Percentiles rank a stretch among this genome's conserved stretches.
Evolutionary conservation across 176 grass and related monocot species (phyloP).

Genomic region (Tillandsia fasciculata): DNA sequence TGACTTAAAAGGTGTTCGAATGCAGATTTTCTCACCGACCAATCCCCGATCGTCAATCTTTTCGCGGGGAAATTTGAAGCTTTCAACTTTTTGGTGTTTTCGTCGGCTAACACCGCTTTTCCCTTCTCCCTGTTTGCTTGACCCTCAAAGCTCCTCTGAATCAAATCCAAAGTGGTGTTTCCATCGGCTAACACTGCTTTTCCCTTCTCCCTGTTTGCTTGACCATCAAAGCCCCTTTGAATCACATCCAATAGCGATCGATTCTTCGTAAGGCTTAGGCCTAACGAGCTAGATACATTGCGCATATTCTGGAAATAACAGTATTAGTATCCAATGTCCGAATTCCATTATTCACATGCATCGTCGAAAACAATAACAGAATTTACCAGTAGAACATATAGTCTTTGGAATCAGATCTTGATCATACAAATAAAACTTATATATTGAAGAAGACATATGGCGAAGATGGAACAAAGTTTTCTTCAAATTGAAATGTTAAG

Average conservation of each 20-base stretch:
- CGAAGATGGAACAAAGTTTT: too few relatives aligned
- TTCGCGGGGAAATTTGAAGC: conserved; percentile 67
- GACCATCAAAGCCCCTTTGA: conserved; percentile 33
- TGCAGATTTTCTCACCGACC: conserved; percentile 47
- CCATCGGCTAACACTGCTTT: conserved; percentile 15
- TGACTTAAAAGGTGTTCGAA: neutral
- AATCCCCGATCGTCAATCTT: conserved; percentile 68
- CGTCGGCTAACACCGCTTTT: conserved; percentile 17
- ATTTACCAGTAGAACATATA: too few relatives aligned
- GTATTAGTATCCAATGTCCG: too few relatives aligned
- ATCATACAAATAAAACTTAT: too few relatives aligned
- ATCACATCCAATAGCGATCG: conserved; percentile 55
- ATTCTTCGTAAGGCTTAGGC: conserved; percentile 60
- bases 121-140: conserved; percentile 21
- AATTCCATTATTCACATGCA: too few relatives aligned
- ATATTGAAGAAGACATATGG: too few relatives aligned
- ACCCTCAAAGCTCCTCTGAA: too few relatives aligned
- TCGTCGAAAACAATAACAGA: too few relatives aligned
- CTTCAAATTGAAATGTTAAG: too few relatives aligned
- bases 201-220: conserved; percentile 35
- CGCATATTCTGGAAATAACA: conserved; percentile 20
- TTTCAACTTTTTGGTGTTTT: conserved; percentile 42
- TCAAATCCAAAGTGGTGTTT: neutral
- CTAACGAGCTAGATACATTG: conserved; percentile 52
- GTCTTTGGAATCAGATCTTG: too few relatives aligned